Evolutionary conservation across 1,139 yeast species (phyloP).

Genomic region (Suhomyces taliae): DNA sequence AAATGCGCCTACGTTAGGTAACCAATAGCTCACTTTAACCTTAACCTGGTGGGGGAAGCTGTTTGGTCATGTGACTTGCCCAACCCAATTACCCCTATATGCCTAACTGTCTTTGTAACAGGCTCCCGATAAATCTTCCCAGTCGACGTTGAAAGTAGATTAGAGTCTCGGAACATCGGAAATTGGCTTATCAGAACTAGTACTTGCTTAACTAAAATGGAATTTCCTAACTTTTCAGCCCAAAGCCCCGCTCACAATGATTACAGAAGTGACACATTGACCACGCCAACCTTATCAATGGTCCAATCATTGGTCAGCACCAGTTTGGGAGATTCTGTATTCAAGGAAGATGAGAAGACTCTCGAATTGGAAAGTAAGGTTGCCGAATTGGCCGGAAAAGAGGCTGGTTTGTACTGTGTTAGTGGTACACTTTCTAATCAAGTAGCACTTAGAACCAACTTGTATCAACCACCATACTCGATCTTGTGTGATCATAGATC

Average conservation of each 20-base stretch:
- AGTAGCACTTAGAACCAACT: slow-evolving; percentile 74
- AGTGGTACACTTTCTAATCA: slow-evolving; percentile 94
- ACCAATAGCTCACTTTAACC: no score
- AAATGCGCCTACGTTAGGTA: background rate
- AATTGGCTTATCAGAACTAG: no score
- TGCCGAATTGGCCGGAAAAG: slow-evolving; percentile 74
- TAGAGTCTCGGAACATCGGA: no score
- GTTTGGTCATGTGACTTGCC: background rate
- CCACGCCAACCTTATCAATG: slow-evolving; percentile 45
- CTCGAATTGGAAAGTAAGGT: slow-evolving; percentile 63
- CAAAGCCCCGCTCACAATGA: slow-evolving; percentile 36
- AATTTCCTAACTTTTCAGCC: slow-evolving; percentile 6
- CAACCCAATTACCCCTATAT: background rate
- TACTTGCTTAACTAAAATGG: slow-evolving; percentile 1
- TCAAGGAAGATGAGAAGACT: slow-evolving; percentile 78
- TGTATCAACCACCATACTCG: slow-evolving; percentile 84
- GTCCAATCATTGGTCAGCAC: slow-evolving; percentile 39
- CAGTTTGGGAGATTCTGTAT: slow-evolving; percentile 83
- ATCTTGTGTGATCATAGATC: slow-evolving; percentile 83
- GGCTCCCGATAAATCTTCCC: no score
- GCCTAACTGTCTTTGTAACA: no score
- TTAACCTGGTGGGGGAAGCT: background rate
- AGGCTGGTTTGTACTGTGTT: slow-evolving; percentile 79
- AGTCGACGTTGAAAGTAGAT: no score
- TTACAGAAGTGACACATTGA: slow-evolving; percentile 49